These are phyloP conservation scores for Aspergillus tubingensis DNA, from an alignment of 2,329 filamentous ascomycete genomes.

Conservation along the genomic window DNA sequence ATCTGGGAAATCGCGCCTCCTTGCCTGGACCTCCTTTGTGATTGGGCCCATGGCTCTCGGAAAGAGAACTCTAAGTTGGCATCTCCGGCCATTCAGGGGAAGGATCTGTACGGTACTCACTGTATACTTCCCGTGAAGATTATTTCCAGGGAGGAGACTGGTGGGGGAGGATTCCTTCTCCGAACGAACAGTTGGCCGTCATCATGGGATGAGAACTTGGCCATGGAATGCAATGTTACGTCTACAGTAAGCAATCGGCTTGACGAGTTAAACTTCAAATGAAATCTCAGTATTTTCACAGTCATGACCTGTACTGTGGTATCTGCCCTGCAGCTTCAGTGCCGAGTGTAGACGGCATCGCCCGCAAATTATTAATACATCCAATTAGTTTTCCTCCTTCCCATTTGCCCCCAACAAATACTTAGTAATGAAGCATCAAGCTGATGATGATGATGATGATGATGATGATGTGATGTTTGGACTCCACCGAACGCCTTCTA, in stretches of 20 bases:
- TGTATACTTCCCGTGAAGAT: too few relatives aligned
- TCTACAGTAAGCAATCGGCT: too few relatives aligned
- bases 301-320: neutral
- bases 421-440: conserved; percentile 1
- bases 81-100: too few relatives aligned
- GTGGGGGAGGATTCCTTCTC: too few relatives aligned
- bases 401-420: neutral
- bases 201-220: neutral
- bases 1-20: neutral
- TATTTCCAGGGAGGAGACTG: too few relatives aligned
- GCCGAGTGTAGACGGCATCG: neutral
- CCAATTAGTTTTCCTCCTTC: too few relatives aligned
- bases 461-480: conserved; percentile 9
- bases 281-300: neutral
- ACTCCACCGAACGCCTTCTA: conserved; percentile 23
- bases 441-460: conserved; percentile 5
- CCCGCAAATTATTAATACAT: neutral
- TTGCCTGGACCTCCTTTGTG: neutral
- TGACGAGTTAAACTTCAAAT: neutral
- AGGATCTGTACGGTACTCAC: too few relatives aligned
- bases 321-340: neutral
- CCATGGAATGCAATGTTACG: neutral
- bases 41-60: too few relatives aligned
- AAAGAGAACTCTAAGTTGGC: too few relatives aligned
- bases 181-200: too few relatives aligned